phyloP scores from a whole-genome alignment of 2,329 filamentous ascomycete genomes.

The Aspergillus tamarii region DNA sequence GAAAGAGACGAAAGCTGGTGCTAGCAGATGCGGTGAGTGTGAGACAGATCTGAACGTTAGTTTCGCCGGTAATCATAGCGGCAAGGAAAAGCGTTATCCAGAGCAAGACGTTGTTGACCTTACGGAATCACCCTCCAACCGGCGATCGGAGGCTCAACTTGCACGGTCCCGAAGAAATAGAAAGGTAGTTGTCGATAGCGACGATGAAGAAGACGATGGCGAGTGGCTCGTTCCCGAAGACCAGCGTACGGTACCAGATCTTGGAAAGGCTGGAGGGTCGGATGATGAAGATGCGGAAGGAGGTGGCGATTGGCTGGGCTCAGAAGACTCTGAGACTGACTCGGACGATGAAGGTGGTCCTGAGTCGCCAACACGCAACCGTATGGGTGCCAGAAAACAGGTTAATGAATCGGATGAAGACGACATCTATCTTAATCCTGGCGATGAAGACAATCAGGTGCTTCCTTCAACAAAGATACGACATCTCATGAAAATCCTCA shows the following conservation, averaged over 20 bases:
- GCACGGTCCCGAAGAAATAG: constrained; percentile 42
- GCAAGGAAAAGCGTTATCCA: constrained; percentile 49
- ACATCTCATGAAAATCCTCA: constrained; percentile 78
- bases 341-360: constrained; percentile 39
- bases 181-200: constrained; percentile 55
- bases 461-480: constrained; percentile 83
- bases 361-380: constrained; percentile 32
- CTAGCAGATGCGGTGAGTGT: constrained; percentile 72
- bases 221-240: constrained; percentile 78
- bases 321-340: constrained; percentile 67
- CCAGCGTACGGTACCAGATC: constrained; percentile 61
- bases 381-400: constrained; percentile 24
- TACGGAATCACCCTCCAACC: constrained; percentile 29
- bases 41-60: constrained; percentile 72
- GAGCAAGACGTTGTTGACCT: constrained; percentile 41
- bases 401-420: constrained; percentile 48
- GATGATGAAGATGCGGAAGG: constrained; percentile 88
- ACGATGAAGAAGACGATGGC: constrained; percentile 67
- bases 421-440: constrained; percentile 45
- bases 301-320: constrained; percentile 76
- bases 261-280: constrained; percentile 80
- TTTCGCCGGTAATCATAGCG: constrained; percentile 38
- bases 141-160: constrained; percentile 22
- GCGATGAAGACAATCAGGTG: constrained; percentile 48
- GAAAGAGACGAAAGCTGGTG: constrained; percentile 57